Percentiles rank a stretch among this genome's conserved stretches.
These are phyloP conservation scores for Lupinus albus DNA, from an alignment of 306 rosid species.

Conservation along the genomic window DNA sequence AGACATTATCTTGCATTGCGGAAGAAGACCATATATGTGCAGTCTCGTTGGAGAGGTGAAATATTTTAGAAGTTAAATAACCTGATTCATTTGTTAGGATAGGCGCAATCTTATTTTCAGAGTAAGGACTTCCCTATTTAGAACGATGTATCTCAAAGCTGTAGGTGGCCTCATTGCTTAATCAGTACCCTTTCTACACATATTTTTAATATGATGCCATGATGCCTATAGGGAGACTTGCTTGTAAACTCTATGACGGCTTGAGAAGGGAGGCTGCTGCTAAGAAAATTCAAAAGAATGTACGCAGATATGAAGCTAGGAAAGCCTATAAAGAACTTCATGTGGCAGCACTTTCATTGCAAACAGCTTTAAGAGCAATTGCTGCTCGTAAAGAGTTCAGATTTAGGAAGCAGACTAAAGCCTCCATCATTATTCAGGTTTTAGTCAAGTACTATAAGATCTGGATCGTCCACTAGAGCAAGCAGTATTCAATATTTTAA, in stretches of 20 bases:
- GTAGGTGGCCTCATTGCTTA: conserved; percentile 29
- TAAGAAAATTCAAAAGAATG: conserved; percentile 74
- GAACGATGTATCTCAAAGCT: conserved; percentile 34
- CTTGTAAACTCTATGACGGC: conserved; percentile 63
- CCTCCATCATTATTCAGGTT: conserved; percentile 79
- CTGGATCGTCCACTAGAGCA: conserved; percentile 28
- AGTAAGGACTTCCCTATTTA: conserved; percentile 26
- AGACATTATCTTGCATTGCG: conserved; percentile 77
- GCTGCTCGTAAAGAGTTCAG: conserved; percentile 77
- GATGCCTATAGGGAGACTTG: conserved; percentile 72
- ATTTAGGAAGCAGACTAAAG: conserved; percentile 76
- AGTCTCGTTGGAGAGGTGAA: conserved; percentile 91
- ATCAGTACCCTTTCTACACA: conserved; percentile 30
- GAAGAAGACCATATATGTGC: conserved; percentile 67
- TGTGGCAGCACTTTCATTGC: conserved; percentile 61
- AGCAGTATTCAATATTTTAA: conserved; percentile 31
- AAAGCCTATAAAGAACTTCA: conserved; percentile 63
- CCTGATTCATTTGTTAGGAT: conserved; percentile 34
- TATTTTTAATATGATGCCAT: conserved; percentile 39
- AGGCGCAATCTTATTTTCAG: conserved; percentile 30
- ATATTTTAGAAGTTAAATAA: conserved; percentile 33
- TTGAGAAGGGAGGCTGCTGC: conserved; percentile 86
- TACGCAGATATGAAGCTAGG: conserved; percentile 68
- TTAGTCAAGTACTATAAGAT: conserved; percentile 33
- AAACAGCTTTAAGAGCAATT: conserved; percentile 85